Base-by-base conservation (phyloP, 2,329 filamentous ascomycete genomes). In the Chrysosporium queenslandicum region DNA sequence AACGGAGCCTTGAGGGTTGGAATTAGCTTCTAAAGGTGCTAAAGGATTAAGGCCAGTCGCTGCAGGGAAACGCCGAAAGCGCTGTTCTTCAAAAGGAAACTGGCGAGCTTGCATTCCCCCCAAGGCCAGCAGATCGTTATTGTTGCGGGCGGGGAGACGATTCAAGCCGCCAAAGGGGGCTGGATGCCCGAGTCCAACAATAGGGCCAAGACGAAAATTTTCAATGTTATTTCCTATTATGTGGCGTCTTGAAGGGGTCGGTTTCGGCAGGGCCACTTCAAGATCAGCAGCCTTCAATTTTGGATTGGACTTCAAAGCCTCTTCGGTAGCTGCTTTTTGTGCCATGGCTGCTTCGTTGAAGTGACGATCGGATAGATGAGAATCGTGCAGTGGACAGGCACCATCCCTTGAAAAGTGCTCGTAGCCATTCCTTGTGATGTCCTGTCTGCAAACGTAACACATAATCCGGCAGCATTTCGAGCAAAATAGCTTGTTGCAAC, bases 401-500 rank as follows among this genome's bases (percentile, higher is more conserved):
- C 32, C 55, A 78, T 79, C 29, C 18, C 46, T 50, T 14, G 72
- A 76, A 61, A 94, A 94, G 66, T 94, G 88, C 0, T 71, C 59
- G 61, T 94, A 92, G 52, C 77, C 66, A 14, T 61, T 68, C 53
- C 75, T 78, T 1, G 79, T 78, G 20, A 80, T 71, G 43, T 75
- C 67, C 59, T 83, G 74, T 20, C 81, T 82, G 68, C 88, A 94
- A 39, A 68, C 61, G 56, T 74, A 78, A 66, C 79, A 82, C 66
- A 81, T 78, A 6, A 71, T 14, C 8, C 32, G 36, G 3, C 54
- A 40, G 74, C 74, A 82, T n/a, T 76, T 75, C 0, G 78, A 72
- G 65, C 88, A 94, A 0, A 66, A 76, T 78, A 94, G 87, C 68
- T 90, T 90, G 70, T 94, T 94, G 71, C 88, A 94, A 2, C 88